These are phyloP conservation scores for Macrocybe sp. DNA, from an alignment of 1,284 basidiomycete species.

Conservation along the genomic window DNA sequence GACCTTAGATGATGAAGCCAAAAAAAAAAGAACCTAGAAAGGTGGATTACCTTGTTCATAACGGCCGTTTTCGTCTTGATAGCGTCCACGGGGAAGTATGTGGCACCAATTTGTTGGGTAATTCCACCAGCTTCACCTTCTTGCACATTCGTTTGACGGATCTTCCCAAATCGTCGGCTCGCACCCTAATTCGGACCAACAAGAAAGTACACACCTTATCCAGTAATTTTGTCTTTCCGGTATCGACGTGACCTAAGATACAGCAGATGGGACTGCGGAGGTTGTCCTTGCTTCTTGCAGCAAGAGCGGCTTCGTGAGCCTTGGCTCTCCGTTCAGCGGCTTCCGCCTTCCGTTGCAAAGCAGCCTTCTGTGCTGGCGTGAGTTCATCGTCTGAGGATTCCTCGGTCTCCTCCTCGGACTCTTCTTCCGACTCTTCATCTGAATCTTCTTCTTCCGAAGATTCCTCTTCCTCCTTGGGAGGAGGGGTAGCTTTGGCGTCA, in stretches of 20 bases:
- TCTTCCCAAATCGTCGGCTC: constrained; percentile 42
- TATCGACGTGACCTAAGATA: constrained; percentile 99
- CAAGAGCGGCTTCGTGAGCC: constrained; percentile 83
- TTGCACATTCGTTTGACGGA: constrained; percentile 99
- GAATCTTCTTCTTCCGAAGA: constrained; percentile 29
- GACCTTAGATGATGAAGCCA: background rate
- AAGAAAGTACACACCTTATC: constrained; percentile 69
- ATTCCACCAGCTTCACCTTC: constrained; percentile 99
- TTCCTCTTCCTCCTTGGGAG: constrained; percentile 16
- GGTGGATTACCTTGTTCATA: constrained; percentile 66
- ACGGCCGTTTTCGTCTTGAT: constrained; percentile 92
- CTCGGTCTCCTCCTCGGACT: constrained; percentile 37
- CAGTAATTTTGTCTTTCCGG: constrained; percentile 97
- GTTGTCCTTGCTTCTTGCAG: constrained; percentile 85
- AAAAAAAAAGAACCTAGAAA: constrained; percentile 12
- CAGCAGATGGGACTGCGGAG: constrained; percentile 97
- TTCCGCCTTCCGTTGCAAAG: constrained; percentile 77
- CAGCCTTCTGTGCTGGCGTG: constrained; percentile 60
- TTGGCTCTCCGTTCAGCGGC: constrained; percentile 80
- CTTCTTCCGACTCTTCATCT: constrained; percentile 41
- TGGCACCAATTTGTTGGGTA: constrained; percentile 99
- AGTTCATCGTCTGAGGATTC: constrained; percentile 60
- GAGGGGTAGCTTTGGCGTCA: constrained; percentile 17
- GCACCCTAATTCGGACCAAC: background rate
- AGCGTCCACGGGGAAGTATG: constrained; percentile 98